Percentiles rank a stretch among this genome's conserved stretches.
Conservation (phyloP, 768 basidiomycete species). For the Lyophyllum semitale region DNA sequence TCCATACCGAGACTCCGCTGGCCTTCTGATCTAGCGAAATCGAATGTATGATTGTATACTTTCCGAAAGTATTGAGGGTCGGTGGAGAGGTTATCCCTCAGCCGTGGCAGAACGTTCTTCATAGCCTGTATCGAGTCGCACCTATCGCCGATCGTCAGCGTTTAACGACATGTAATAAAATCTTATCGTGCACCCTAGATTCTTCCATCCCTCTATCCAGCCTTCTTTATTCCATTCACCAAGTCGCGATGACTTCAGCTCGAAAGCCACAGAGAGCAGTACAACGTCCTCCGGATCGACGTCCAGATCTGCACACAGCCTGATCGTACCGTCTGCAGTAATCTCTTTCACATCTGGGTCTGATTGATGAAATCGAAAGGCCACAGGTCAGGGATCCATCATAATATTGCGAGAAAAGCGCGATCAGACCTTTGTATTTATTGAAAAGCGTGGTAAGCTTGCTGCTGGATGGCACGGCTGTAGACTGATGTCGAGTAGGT, state of each 20-base stretch:
- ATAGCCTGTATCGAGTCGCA: conserved; percentile 68
- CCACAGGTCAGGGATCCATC: not conserved
- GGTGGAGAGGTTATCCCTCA: conserved; percentile 61
- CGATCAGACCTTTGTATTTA: conserved; percentile 60
- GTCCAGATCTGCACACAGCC: conserved; percentile 67
- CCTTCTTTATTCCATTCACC: conserved; percentile 71
- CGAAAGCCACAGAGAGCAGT: conserved; percentile 78
- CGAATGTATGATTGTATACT: conserved; percentile 82
- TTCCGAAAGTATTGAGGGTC: conserved; percentile 72
- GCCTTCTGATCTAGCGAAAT: conserved; percentile 73
- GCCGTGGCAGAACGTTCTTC: conserved; percentile 50
- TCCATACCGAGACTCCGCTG: conserved; percentile 76
- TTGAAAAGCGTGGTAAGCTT: conserved; percentile 64
- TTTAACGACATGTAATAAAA: not conserved
- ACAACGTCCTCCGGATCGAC: conserved; percentile 83
- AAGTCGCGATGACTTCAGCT: conserved; percentile 73
- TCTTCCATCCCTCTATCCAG: conserved; percentile 84
- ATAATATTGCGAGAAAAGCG: conserved; percentile 4
- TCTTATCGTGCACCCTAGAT: conserved; percentile 50
- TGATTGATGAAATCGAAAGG: conserved; percentile 21
- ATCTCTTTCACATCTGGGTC: conserved; percentile 67
- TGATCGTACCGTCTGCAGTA: conserved; percentile 77
- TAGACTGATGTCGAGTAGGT: conserved; percentile 21
- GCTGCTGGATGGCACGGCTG: conserved; percentile 45
- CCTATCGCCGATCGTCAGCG: conserved; percentile 32